Evolutionary conservation across 306 rosid species (phyloP), one percentile per base, ranked within the genome.

Genomic region (Sicyos baderoa): DNA sequence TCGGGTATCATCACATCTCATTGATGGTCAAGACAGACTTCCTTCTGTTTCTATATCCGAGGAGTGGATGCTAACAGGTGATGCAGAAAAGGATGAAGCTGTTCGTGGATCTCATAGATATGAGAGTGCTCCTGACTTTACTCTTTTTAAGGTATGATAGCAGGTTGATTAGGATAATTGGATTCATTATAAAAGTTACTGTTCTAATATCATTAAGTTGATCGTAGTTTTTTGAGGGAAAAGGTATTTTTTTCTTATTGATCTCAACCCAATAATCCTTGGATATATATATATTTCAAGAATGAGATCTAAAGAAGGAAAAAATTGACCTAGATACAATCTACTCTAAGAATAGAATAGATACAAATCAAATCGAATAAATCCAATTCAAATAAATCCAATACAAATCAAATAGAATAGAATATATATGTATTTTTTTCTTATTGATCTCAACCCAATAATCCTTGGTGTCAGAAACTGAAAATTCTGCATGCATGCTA

Each of bases 51-150:
- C 90, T 22, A 87, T 92, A 78, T 72, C 95, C 13, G 98, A 92
- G 83, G 98, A 89, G 72, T 92, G 98, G 98, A 89, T 88, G 95
- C 91, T 92, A 70, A 85, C 98, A 58, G 97, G 97, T 68, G 94
- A 86, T 76, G 70, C 78, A 50, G 71, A 70, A 15, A 91, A 91
- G 82, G 94, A 91, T 80, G 96, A 86, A 75, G 79, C 71, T 73
- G 82, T 86, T 48, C 96, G 96, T 54, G 81, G 81, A 54, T 88
- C 97, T 77, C 97, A 91, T 79, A 84, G 93, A 81, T 92, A 87
- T 72, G 96, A 92, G 82, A 89, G 93, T 79, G 85, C 95, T 54
- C 98, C 98, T 52, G 98, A 92, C 78, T 88, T 89, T 65, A 89
- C 88, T 10, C 93, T 92, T 66, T 87, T 92, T 77, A 92, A 88